phyloP scores from a whole-genome alignment of 805 yeast species.

The Suhomyces pyralidae region DNA sequence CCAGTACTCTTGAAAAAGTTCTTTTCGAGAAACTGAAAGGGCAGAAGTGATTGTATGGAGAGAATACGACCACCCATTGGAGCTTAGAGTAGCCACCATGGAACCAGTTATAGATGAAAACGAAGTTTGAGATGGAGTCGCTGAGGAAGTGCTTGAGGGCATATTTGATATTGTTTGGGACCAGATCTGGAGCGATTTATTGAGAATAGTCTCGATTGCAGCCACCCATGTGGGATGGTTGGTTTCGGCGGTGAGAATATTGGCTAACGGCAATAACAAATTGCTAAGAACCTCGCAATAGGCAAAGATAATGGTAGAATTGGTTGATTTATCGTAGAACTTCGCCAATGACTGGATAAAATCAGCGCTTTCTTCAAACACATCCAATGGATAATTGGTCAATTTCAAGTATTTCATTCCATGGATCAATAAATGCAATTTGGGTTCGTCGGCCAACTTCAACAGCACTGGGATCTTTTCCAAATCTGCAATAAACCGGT shows the following conservation, averaged over 20 bases:
- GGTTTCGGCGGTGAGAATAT: constrained; percentile 85
- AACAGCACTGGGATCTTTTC: constrained; percentile 65
- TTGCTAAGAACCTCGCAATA: constrained; percentile 82
- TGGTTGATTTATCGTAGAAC: constrained; percentile 66
- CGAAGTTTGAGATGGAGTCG: not conserved
- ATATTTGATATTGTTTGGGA: constrained; percentile 28
- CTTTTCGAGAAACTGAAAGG: constrained; percentile 76
- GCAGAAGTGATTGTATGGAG: constrained; percentile 68
- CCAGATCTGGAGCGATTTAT: constrained; percentile 46
- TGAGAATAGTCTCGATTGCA: constrained; percentile 64
- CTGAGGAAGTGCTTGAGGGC: not conserved
- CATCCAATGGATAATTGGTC: constrained; percentile 81
- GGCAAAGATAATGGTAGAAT: constrained; percentile 64
- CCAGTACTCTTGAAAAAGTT: constrained; percentile 74
- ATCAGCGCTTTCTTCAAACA: constrained; percentile 90
- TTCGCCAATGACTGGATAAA: constrained; percentile 83
- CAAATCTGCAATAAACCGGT: constrained; percentile 86
- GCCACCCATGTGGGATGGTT: constrained; percentile 95
- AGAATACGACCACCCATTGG: constrained; percentile 60
- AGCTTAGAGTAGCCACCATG: not conserved
- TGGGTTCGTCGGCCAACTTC: constrained; percentile 45
- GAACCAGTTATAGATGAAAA: not conserved
- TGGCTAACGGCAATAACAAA: constrained; percentile 78
- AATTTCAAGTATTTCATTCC: constrained; percentile 88
- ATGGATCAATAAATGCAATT: constrained; percentile 70